Base-by-base conservation (phyloP, 2,329 filamentous ascomycete species). In the Mollisia scopiformis region DNA sequence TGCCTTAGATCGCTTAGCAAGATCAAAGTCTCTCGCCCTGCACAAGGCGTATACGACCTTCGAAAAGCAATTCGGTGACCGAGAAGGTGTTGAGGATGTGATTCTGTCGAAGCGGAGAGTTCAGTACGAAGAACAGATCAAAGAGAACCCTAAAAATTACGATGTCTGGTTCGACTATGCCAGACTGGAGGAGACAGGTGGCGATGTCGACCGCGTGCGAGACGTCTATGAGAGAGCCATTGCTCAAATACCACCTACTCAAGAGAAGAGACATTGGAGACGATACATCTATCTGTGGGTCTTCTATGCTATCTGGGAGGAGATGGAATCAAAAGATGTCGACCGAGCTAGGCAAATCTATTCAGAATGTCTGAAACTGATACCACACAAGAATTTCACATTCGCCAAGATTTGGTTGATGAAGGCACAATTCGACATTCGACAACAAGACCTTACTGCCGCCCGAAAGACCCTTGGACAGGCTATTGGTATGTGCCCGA, bases 241-340 rank as follows among this genome's bases (percentile, higher is more conserved):
- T 68, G 93, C 95, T 5, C 94, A 99, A 72, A 87, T 98, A 14
- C 95, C 95, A 2, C 94, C 95, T 0, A 96, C 93, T 21, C 91
- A 96, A 69, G 95, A 98, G 75, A 99, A 99, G 81, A 87, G 95
- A 50, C 93, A 98, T 75, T 99, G 95, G 95, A 85, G 95, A 67
- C 84, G 95, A 35, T 99, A 99, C 76, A 96, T 99, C 62, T 99
- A 98, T 73, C 84, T 99, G 1, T 99, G 94, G 92, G 86, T 98
- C 46, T 97, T 98, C 78, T 99, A 98, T 76, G 95, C 95, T 10
- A 80, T 97, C 19, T 98, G 91, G 86, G 95, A 98, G 75, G 95
- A 99, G 76, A 88, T 91, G 75, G 89, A 94, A 65, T 89, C 88
- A 35, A 88, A 89, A 68, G 92, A 98, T 70, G 72, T 86, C 25